Percentiles rank a stretch among this genome's conserved stretches.
Conservation (phyloP, 768 basidiomycete species). For the Exidia glandulosa region DNA sequence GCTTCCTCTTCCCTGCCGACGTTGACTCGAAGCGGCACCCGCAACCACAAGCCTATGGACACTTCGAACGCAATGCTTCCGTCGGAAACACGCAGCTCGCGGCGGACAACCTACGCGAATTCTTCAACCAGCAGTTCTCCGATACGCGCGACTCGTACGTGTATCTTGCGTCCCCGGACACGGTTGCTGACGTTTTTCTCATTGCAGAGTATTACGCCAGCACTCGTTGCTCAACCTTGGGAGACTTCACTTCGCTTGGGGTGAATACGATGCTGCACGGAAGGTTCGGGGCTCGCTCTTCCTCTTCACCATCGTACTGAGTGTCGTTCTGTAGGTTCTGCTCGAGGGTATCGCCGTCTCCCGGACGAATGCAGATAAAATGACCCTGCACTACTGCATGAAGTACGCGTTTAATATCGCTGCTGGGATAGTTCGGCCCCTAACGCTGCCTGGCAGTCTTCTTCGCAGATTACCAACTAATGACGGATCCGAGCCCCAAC, state of each 20-base stretch:
- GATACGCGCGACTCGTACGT: constrained; percentile 69
- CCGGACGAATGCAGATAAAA: constrained; percentile 57
- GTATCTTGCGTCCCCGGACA: neutral
- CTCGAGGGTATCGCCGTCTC: constrained; percentile 71
- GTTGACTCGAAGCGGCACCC: constrained; percentile 59
- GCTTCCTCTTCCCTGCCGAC: constrained; percentile 49
- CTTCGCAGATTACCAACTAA: constrained; percentile 56
- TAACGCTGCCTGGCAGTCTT: constrained; percentile 35
- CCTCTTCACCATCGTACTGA: neutral
- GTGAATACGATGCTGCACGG: constrained; percentile 56
- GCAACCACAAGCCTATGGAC: constrained; percentile 45
- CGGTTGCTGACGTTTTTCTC: neutral
- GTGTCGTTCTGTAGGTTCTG: constrained; percentile 39
- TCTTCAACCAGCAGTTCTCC: constrained; percentile 81
- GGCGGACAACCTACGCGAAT: constrained; percentile 59
- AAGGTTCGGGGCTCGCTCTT: constrained; percentile 33
- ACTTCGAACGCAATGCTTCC: constrained; percentile 50
- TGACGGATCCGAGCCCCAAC: constrained; percentile 29
- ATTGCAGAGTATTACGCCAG: constrained; percentile 58
- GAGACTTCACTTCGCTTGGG: constrained; percentile 62
- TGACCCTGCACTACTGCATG: constrained; percentile 69
- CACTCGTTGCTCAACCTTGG: constrained; percentile 70
- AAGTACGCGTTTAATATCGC: constrained; percentile 34
- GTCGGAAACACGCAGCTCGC: constrained; percentile 62
- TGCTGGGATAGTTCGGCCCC: constrained; percentile 1